Base-by-base conservation (phyloP, 1,284 basidiomycete genomes). In the Coriolopsis trogii region DNA sequence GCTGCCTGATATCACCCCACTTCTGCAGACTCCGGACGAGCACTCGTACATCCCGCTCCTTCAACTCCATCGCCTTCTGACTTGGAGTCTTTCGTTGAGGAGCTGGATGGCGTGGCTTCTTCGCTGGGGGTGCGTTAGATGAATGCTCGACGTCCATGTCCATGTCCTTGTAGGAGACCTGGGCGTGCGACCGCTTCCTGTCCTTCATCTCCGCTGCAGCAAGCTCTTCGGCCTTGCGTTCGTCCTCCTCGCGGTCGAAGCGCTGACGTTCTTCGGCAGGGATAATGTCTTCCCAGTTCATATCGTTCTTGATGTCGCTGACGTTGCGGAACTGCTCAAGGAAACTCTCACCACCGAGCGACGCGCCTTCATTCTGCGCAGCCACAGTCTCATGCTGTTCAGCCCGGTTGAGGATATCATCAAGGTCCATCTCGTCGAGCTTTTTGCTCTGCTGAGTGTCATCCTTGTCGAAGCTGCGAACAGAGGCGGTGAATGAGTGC, bases 241-340 rank as follows among this genome's bases (percentile, higher is more conserved):
- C 82, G 61, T 86, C 90, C 59, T 93, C 93, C 60, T 95, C 93
- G 41, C 85, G 82, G 58, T 95, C 92, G 41, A 89, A 85, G 69
- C 87, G 87, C 68, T 90, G 87, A 6, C 97, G 89, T 65, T 95
- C 94, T 31, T 96, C 93, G 10, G 91, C 73, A 7, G 97, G 97
- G 62, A 99, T 99, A 67, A 99, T 99, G 62, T 99, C 97, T 67
- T 99, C 97, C 97, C 97, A 99, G 67, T 77, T 93, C 80, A 98
- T 91, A 73, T 96, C 94, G 66, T 95, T 94, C 80, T 98, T 98
- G 67, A 99, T 89, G 71, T 99, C 97, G 70, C 94, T 96, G 59
- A 99, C 93, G 46, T 91, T 91, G 4, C 95, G 95, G 67, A 99
- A 97, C 64, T 93, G 90, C 31, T 95, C 87, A 55, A 99, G 80